Evolutionary conservation across 2,329 filamentous ascomycete genomes (phyloP).

Genomic region (Botrytis fragariae): DNA sequence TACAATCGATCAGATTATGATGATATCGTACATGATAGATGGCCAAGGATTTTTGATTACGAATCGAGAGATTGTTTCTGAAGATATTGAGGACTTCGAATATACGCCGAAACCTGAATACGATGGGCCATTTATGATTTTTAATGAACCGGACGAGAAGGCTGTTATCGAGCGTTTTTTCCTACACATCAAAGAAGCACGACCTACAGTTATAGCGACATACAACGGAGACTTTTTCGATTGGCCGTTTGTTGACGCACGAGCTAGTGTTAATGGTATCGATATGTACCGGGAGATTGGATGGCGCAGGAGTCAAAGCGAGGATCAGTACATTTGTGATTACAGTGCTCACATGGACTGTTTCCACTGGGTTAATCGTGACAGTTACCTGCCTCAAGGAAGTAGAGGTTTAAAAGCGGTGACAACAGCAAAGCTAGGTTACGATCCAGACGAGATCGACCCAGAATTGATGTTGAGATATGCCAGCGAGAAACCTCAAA

Average conservation of each 20-base stretch:
- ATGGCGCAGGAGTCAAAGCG: constrained; percentile 81
- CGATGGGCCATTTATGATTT: constrained; percentile 91
- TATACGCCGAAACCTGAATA: constrained; percentile 98
- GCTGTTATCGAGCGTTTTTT: constrained; percentile 88
- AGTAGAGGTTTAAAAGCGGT: constrained; percentile 97
- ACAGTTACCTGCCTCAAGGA: constrained; percentile 95
- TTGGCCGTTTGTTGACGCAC: constrained; percentile 96
- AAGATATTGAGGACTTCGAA: constrained; percentile 96
- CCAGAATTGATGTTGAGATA: constrained; percentile 95
- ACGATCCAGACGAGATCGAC: constrained; percentile 96
- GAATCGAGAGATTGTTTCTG: constrained; percentile 94
- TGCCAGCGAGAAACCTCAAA: constrained; percentile 87
- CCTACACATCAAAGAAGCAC: constrained; percentile 88
- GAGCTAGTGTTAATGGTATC: constrained; percentile 90
- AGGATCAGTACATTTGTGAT: constrained; percentile 94
- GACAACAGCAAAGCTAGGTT: constrained; percentile 95
- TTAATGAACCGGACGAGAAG: constrained; percentile 96
- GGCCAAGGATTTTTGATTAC: constrained; percentile 97
- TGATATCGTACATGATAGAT: constrained; percentile 99
- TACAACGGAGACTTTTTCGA: constrained; percentile 99
- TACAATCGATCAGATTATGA: constrained; percentile 95
- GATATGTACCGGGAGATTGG: constrained; percentile 99
- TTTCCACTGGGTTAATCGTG: constrained; percentile 98
- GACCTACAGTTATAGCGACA: constrained; percentile 96
- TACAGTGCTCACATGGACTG: constrained; percentile 99